A percentile compares a stretch with the other conserved stretches of the same genome.
These are phyloP conservation scores for Boletus rex-veris DNA, from an alignment of 768 basidiomycete genomes.

Conservation along the genomic window DNA sequence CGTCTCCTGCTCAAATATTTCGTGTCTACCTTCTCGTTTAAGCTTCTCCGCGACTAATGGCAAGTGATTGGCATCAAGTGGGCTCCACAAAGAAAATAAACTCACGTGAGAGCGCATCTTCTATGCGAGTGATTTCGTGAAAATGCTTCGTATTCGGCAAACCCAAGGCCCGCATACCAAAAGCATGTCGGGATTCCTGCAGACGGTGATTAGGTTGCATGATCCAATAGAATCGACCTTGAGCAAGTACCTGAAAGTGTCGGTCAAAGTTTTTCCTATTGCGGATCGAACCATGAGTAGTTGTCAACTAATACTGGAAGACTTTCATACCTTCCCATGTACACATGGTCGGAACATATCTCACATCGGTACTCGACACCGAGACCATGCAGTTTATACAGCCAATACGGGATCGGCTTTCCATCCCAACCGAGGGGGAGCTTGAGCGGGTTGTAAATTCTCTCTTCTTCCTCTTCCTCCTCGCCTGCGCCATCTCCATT, in stretches of 20 bases:
- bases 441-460: constrained; percentile 97
- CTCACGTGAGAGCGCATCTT: constrained; percentile 91
- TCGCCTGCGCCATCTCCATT: constrained; percentile 49
- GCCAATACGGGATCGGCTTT: constrained; percentile 98
- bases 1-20: constrained; percentile 88
- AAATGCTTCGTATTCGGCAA: constrained; percentile 99
- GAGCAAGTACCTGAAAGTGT: constrained; percentile 73
- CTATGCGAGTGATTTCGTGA: constrained; percentile 96
- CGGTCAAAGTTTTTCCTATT: constrained; percentile 91
- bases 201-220: constrained; percentile 19
- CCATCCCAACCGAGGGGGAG: constrained; percentile 97
- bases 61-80: background rate
- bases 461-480: constrained; percentile 93
- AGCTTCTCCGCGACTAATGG: constrained; percentile 89
- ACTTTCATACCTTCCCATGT: constrained; percentile 80
- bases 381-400: constrained; percentile 96
- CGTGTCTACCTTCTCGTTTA: constrained; percentile 93
- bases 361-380: constrained; percentile 98
- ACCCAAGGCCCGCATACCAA: constrained; percentile 96
- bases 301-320: background rate
- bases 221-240: constrained; percentile 9
- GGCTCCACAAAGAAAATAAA: constrained; percentile 18
- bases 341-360: constrained; percentile 94
- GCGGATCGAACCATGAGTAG: constrained; percentile 15
- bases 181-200: constrained; percentile 92